Evolutionary conservation across 202 grass and related monocot genomes (phyloP).

Genomic region (Digitaria exilis): DNA sequence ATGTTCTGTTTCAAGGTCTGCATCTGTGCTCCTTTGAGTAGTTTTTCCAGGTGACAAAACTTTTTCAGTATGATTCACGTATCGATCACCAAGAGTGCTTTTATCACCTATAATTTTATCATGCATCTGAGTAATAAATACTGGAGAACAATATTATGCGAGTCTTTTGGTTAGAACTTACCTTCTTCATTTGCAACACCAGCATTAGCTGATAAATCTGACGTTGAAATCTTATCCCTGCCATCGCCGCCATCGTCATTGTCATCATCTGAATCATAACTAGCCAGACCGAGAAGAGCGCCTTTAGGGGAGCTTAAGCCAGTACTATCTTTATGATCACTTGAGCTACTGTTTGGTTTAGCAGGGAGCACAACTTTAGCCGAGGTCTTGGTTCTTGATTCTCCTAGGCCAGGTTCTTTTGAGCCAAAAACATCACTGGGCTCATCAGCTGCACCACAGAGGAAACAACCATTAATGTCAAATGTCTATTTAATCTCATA

Average conservation of each 20-base stretch:
- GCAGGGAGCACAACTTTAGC: slow-evolving; percentile 51
- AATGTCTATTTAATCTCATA: slow-evolving; percentile 26
- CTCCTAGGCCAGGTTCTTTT: slow-evolving; percentile 43
- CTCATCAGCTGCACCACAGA: slow-evolving; percentile 60
- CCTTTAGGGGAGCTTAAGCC: slow-evolving; percentile 56
- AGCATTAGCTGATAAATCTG: slow-evolving; percentile 44
- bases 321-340: slow-evolving; percentile 34
- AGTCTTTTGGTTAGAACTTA: slow-evolving; percentile 46
- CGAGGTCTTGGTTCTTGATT: slow-evolving; percentile 49
- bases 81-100: slow-evolving; percentile 22
- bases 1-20: slow-evolving; percentile 14
- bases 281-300: slow-evolving; percentile 89
- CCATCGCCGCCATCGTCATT: slow-evolving; percentile 39
- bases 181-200: slow-evolving; percentile 33
- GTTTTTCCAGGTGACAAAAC: slow-evolving; percentile 21
- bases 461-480: slow-evolving; percentile 40
- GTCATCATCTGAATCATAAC: slow-evolving; percentile 95
- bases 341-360: slow-evolving; percentile 41
- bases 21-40: slow-evolving; percentile 12
- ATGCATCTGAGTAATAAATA: slow-evolving; percentile 28
- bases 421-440: slow-evolving; percentile 36
- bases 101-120: slow-evolving; percentile 28
- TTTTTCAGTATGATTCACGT: slow-evolving; percentile 30
- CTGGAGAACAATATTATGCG: not conserved
- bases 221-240: slow-evolving; percentile 39